Base-by-base conservation (phyloP, 345 rosid species). In the Pistacia atlantica region DNA sequence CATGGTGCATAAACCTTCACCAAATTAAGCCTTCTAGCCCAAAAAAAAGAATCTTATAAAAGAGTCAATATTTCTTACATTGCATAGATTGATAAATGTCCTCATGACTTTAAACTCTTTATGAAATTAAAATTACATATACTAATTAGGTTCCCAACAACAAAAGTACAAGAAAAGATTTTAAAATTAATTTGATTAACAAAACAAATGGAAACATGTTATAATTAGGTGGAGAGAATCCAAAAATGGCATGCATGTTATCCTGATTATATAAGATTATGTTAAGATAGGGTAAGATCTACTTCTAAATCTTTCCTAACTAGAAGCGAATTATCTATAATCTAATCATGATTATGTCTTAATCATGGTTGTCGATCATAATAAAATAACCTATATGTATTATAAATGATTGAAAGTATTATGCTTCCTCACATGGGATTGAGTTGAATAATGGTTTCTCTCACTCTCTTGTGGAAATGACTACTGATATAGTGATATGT, bases 391-490 rank as follows among this genome's bases (percentile, higher is more conserved):
- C 74, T 65, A 31, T 16, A 69, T 52, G 18, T 72, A 72, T 67
- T 28, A 49, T 33, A 74, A 63, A 79, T 81, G 78, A 84, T 79
- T 69, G 76, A 75, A 55, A 79, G 78, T 63, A 42, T 72, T 51
- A 69, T 87, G 92, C 84, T 81, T 81, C 75, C 75, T 70, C 92
- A 85, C 89, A 90, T 86, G 88, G 85, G 61, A 46, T 79, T 58
- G 78, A 71, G 65, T 68, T 74, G 81, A 78, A 81, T 67, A 76
- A 82, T 81, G 73, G 67, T 79, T 84, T 25, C 25, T 25, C 25
- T 25, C 25, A 25, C 25, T 25, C 25, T 25, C 25, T 25, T 25
- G 25, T 25, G 45, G 45, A 42, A 42, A 1, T 42, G 45, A 42
- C 45, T 42, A 42, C 7, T 59, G 72, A 69, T 65, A 25, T 42